Conservation (phyloP, 2,329 filamentous ascomycete species). For the Epichloe uncinata region DNA sequence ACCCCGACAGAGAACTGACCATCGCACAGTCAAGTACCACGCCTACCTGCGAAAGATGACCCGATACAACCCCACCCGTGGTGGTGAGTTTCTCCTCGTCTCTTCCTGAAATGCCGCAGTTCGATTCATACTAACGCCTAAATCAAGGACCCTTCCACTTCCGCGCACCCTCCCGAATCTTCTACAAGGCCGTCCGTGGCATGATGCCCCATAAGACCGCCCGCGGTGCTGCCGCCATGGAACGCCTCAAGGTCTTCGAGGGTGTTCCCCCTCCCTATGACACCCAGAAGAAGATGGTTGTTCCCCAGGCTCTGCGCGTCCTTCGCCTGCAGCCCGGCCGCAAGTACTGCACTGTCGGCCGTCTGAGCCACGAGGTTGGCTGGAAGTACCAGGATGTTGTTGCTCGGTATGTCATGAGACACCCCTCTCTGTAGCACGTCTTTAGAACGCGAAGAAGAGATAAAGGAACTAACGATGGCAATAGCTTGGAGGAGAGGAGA, state of each 20-base stretch:
- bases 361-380: slow-evolving; percentile 96
- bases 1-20: slow-evolving; percentile 30
- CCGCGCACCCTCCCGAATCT: slow-evolving; percentile 97
- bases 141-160: slow-evolving; percentile 91
- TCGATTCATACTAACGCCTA: slow-evolving; percentile 15
- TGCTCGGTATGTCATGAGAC: slow-evolving; percentile 57
- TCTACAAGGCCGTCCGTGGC: slow-evolving; percentile 99
- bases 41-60: slow-evolving; percentile 99
- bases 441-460: background rate
- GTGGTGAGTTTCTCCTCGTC: slow-evolving; percentile 50
- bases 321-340: slow-evolving; percentile 95
- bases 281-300: slow-evolving; percentile 99
- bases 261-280: slow-evolving; percentile 97
- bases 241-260: slow-evolving; percentile 99
- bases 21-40: slow-evolving; percentile 90
- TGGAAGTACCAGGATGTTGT: slow-evolving; percentile 99
- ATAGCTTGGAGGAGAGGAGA: slow-evolving; percentile 94
- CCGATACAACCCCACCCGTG: slow-evolving; percentile 97
- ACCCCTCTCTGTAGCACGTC: background rate
- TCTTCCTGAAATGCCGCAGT: slow-evolving; percentile 9
- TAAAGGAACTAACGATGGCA: slow-evolving; percentile 12
- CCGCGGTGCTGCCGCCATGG: slow-evolving; percentile 88
- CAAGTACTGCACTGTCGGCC: slow-evolving; percentile 99
- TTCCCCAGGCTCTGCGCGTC: slow-evolving; percentile 94
- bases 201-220: slow-evolving; percentile 99